Base-by-base conservation (phyloP, 352 stramenopile species). In the Saprolegnia parasitica region DNA sequence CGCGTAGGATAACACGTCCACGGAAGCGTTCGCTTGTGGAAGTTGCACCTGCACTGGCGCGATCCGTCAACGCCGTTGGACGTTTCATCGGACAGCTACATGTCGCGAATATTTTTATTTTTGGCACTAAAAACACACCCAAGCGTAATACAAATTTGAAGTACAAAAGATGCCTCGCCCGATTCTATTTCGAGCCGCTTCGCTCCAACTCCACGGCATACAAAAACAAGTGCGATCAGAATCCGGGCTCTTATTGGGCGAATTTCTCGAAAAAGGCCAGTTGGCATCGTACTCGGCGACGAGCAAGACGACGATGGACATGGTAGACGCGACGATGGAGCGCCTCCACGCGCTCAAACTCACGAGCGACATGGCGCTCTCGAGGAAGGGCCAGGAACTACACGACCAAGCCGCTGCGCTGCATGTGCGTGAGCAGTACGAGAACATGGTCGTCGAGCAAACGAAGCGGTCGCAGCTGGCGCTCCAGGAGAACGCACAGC, bases 331-430 rank as follows among this genome's bases (percentile, higher is more conserved):
- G 21, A 47, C 62, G 3, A 39, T 68, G 62, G 62, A 68, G 45
- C 24, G 62, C 26, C 62, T 68, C 6, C 62, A 58, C 35, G 62
- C 62, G 62, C 62, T 68, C 18, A 68, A 68, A 18, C 45, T 68
- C 18, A 49, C 32, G 5, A 68, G 56, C 56, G 56, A 65, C 35
- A 68, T 68, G 62, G 23, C 62, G 11, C 13, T 56, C 1, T 29
- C 23, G 10, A 18, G 50, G 32, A 68, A 52, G 15, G 56, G 56
- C 23, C 1, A 18, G 4, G 56, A 65, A 23, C 20, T 61, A 5
- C 23, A 37, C 23, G 56, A 65, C 56, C 56, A 52, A 16, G 35
- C 56, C 29, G 40, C 42, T n/a, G 42, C 42, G 18, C 42, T 47
- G 3, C 62, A 47, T 10, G n/a, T 68, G 15, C 46, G 50, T 2